A percentile compares a stretch with the other conserved stretches of the same genome.
Conservation (phyloP, 2,329 filamentous ascomycete genomes). For the Sphaceloma murrayae region DNA sequence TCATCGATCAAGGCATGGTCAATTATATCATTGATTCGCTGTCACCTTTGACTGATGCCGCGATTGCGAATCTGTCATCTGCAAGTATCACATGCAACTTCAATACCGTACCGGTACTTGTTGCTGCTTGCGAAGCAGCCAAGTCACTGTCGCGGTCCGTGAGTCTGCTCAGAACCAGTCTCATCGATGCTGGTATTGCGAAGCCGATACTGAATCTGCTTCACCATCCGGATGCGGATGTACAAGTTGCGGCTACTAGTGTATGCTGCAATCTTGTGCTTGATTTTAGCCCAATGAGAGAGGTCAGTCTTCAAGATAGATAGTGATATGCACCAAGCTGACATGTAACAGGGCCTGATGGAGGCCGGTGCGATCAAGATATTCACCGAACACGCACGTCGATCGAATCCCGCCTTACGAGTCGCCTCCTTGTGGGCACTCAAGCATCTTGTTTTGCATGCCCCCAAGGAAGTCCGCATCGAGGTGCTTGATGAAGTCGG, state of each 20-base stretch:
- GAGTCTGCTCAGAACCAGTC: conserved; percentile 68
- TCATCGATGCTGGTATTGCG: conserved; percentile 78
- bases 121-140: conserved; percentile 75
- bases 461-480: conserved; percentile 63
- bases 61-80: conserved; percentile 23
- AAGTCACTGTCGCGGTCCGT: conserved; percentile 78
- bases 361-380: conserved; percentile 64
- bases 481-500: conserved; percentile 67
- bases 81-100: conserved; percentile 37
- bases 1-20: conserved; percentile 74
- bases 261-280: conserved; percentile 76
- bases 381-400: conserved; percentile 76
- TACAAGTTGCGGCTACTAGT: conserved; percentile 77
- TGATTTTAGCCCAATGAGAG: conserved; percentile 84
- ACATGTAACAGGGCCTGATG: conserved; percentile 51
- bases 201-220: conserved; percentile 68
- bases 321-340: conserved; percentile 4
- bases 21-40: conserved; percentile 78
- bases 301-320: conserved; percentile 46
- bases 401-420: conserved; percentile 65
- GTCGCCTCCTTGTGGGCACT: conserved; percentile 87
- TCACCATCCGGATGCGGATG: conserved; percentile 62
- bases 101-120: conserved; percentile 68
- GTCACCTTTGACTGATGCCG: conserved; percentile 44
- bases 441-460: conserved; percentile 74